phyloP scores from a whole-genome alignment of 352 stramenopile genomes.

The Globisporangium lucens region DNA sequence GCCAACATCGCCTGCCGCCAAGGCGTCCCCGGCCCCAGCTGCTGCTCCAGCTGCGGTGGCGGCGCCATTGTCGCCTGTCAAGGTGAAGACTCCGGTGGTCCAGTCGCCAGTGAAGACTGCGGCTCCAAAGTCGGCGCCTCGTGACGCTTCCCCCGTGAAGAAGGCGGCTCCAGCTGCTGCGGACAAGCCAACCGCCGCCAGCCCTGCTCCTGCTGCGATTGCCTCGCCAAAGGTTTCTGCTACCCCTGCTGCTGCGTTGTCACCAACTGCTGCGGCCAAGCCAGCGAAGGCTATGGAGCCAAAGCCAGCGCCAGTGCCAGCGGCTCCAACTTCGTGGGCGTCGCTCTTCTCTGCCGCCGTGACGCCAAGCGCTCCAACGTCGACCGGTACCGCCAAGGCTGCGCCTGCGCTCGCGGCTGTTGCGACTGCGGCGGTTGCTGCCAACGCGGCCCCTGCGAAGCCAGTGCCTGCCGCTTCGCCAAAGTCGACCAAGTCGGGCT shows the following conservation, averaged over 20 bases:
- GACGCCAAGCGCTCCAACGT: conserved; percentile 16
- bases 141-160: conserved; percentile 21
- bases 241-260: conserved; percentile 8
- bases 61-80: conserved; percentile 15
- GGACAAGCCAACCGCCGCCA: conserved; percentile 6
- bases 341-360: conserved; percentile 38
- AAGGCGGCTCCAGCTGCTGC: conserved; percentile 11
- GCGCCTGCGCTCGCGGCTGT: conserved; percentile 16
- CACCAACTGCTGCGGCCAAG: conserved; percentile 15
- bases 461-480: conserved; percentile 14
- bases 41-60: conserved; percentile 16
- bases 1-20: conserved; percentile 25
- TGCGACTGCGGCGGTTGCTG: conserved; percentile 25
- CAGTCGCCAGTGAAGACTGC: conserved; percentile 19
- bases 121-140: conserved; percentile 17
- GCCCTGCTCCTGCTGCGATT: neutral
- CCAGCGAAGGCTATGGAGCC: conserved; percentile 18
- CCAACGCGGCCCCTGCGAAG: conserved; percentile 21
- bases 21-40: conserved; percentile 24
- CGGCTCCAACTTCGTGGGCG: conserved; percentile 53
- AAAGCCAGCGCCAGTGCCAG: conserved; percentile 23
- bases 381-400: conserved; percentile 13
- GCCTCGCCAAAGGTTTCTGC: conserved; percentile 17
- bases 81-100: conserved; percentile 14
- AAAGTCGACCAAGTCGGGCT: conserved; percentile 17